These are phyloP conservation scores for Acanthamoeba triangularis DNA, from an alignment of 208 protist genomes.

Conservation along the genomic window DNA sequence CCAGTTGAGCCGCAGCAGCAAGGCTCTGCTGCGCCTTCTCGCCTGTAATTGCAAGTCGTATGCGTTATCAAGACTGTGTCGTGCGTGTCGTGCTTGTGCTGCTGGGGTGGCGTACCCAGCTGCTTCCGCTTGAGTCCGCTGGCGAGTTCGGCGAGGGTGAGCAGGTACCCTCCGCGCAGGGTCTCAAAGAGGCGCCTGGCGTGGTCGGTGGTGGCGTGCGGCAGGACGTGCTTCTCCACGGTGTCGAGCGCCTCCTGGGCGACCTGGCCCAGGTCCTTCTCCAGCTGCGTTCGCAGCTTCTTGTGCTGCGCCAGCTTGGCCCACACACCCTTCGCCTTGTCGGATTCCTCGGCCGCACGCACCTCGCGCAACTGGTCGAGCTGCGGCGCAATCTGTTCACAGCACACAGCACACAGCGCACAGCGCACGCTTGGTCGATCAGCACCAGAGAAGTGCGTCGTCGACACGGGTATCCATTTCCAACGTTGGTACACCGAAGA, in stretches of 20 bases:
- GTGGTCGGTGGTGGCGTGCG: background rate
- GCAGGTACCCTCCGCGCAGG: background rate
- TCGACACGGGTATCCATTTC: too few species aligned
- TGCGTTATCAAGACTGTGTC: background rate
- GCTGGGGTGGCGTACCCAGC: background rate
- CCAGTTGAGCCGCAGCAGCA: background rate
- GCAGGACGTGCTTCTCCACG: constrained; percentile 30
- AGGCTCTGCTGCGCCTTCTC: background rate
- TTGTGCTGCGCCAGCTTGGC: constrained; percentile 23
- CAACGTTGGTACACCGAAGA: background rate
- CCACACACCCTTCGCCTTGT: constrained; percentile 26
- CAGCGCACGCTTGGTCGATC: background rate
- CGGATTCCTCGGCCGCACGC: background rate
- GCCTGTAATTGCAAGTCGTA: background rate
- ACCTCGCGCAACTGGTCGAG: constrained; percentile 30
- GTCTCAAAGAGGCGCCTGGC: background rate
- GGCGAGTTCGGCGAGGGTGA: background rate
- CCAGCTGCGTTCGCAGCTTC: constrained; percentile 23
- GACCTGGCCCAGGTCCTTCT: background rate
- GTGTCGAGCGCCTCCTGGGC: constrained; percentile 21
- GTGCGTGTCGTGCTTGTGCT: too few species aligned
- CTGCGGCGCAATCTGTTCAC: background rate
- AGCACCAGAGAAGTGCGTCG: background rate
- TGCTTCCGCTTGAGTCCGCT: constrained; percentile 10
- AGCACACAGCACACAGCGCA: background rate